These are phyloP conservation scores for Epichloe gansuensis DNA, from an alignment of 2,329 filamentous ascomycete species.

Conservation along the genomic window DNA sequence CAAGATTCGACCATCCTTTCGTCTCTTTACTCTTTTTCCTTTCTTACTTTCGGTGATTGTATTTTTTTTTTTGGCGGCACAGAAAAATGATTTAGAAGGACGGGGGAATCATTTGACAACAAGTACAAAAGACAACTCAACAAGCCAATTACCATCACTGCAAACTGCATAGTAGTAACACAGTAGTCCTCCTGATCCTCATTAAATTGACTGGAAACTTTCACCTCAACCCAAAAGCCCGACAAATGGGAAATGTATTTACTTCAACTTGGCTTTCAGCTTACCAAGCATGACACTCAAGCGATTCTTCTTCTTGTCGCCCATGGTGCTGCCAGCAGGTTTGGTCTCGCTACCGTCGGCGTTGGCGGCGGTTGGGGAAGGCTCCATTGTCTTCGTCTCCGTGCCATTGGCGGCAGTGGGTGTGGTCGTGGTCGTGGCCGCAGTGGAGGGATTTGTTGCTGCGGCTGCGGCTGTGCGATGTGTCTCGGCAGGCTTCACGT, in stretches of 20 bases:
- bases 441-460: constrained; percentile 4
- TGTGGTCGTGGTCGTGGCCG: constrained; percentile 8
- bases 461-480: background rate
- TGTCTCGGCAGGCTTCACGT: background rate
- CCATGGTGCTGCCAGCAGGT: constrained; percentile 20
- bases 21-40: background rate
- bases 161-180: constrained; percentile 10
- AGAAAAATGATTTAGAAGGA: constrained; percentile 10
- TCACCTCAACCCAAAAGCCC: constrained; percentile 10
- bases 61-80: background rate
- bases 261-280: constrained; percentile 35
- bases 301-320: constrained; percentile 57
- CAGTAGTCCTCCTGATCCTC: constrained; percentile 6
- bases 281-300: constrained; percentile 51
- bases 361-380: constrained; percentile 1
- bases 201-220: background rate
- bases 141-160: constrained; percentile 19
- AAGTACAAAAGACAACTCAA: constrained; percentile 21
- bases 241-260: constrained; percentile 4
- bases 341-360: constrained; percentile 7
- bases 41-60: background rate
- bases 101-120: constrained; percentile 28
- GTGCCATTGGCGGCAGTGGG: constrained; percentile 12
- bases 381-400: constrained; percentile 11
- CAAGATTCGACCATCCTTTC: background rate